Evolutionary conservation across 2,329 filamentous ascomycete species (phyloP).

Genomic region (Aureobasidium subglaciale): DNA sequence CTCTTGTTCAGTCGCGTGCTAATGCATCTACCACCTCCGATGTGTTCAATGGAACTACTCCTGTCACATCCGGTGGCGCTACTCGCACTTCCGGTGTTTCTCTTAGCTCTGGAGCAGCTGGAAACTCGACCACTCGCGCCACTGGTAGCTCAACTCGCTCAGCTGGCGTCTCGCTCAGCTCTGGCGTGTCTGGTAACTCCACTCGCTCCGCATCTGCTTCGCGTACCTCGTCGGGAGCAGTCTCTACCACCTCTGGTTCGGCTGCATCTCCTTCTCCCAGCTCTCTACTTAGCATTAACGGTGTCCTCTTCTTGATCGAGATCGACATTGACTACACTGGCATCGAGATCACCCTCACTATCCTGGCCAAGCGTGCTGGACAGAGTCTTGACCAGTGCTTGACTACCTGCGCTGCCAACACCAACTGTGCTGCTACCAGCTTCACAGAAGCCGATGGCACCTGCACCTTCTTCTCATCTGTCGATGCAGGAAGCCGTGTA

Average conservation of each 20-base stretch:
- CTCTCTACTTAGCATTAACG: not conserved
- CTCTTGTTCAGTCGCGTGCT: not conserved
- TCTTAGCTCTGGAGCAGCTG: too few species aligned
- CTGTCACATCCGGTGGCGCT: not conserved
- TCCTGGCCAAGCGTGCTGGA: not conserved
- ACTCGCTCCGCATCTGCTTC: not conserved
- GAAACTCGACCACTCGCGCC: not conserved
- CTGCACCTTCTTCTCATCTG: slow-evolving; percentile 4
- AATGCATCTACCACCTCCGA: not conserved
- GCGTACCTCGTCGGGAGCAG: not conserved
- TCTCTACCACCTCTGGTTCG: not conserved
- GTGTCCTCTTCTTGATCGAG: not conserved
- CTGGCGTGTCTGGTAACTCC: not conserved
- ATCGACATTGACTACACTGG: not conserved
- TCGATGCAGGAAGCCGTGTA: not conserved
- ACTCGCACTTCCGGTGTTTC: not conserved
- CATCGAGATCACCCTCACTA: slow-evolving; percentile 4
- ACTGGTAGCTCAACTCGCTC: not conserved
- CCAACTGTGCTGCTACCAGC: not conserved
- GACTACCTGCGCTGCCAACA: not conserved
- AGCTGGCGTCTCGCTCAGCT: not conserved
- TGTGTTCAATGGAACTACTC: not conserved
- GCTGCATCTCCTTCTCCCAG: not conserved
- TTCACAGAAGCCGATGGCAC: not conserved
- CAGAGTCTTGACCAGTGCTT: not conserved